These are phyloP conservation scores for Cicer bijugum DNA, from an alignment of 306 rosid genomes.

Conservation along the genomic window DNA sequence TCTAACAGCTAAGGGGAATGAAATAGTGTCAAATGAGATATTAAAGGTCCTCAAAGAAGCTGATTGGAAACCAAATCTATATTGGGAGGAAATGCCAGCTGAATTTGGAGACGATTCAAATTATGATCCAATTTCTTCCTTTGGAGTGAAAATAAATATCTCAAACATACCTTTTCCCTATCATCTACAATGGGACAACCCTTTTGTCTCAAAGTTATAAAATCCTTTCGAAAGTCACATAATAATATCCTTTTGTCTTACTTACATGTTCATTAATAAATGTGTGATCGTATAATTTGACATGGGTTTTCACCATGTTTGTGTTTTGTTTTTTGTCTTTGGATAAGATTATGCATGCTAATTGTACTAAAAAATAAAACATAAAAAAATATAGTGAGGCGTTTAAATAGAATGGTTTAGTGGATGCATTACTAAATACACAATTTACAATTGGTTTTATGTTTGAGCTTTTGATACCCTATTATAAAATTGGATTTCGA, in stretches of 20 bases:
- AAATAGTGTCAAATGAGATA: constrained; percentile 60
- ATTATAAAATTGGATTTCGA: too few relatives aligned
- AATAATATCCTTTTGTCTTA: not conserved
- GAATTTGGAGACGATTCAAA: constrained; percentile 63
- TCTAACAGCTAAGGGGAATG: constrained; percentile 60
- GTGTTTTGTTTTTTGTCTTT: too few relatives aligned
- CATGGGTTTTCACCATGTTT: not conserved
- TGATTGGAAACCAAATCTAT: constrained; percentile 69
- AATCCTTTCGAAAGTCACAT: not conserved
- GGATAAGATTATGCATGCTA: too few relatives aligned
- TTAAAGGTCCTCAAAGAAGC: constrained; percentile 57
- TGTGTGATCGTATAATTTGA: not conserved
- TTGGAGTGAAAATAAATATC: too few relatives aligned
- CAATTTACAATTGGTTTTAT: too few relatives aligned
- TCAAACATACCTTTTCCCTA: not conserved
- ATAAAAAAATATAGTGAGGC: too few relatives aligned
- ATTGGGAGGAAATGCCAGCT: constrained; percentile 53
- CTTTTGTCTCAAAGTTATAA: not conserved
- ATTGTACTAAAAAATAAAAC: too few relatives aligned
- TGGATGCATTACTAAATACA: too few relatives aligned
- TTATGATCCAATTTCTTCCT: constrained; percentile 37
- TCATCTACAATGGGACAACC: too few relatives aligned
- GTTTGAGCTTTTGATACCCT: too few relatives aligned
- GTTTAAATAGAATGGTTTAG: too few relatives aligned
- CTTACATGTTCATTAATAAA: not conserved